Conservation (phyloP, 2,329 filamentous ascomycete genomes). For the Colletotrichum acutatum region DNA sequence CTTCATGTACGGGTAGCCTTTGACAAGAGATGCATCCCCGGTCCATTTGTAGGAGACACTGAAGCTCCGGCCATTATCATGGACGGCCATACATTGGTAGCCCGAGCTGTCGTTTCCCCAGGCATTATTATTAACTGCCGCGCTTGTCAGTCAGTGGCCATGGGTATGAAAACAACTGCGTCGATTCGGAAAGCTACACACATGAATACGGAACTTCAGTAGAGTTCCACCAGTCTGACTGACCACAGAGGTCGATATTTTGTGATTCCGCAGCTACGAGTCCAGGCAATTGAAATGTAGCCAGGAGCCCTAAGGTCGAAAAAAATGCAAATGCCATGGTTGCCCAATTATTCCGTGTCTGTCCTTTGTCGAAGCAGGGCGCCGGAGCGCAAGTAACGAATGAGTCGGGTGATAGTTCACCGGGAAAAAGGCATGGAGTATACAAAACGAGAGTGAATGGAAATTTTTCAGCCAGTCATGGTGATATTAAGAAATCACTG, state of each 20-base stretch:
- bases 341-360: not conserved
- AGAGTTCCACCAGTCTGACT: conserved; percentile 34
- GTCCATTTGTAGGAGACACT: conserved; percentile 32
- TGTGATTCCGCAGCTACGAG: not conserved
- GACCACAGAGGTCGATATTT: conserved; percentile 28
- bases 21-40: conserved; percentile 31
- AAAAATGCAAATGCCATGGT: conserved; percentile 11
- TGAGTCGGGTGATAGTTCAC: not conserved
- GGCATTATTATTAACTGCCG: conserved; percentile 30
- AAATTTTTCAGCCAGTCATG: not conserved
- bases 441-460: not conserved
- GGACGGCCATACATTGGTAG: conserved; percentile 30
- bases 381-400: not conserved
- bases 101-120: conserved; percentile 34
- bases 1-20: conserved; percentile 32
- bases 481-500: not conserved
- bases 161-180: not conserved
- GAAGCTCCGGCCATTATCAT: conserved; percentile 27
- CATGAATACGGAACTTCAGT: conserved; percentile 33
- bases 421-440: not conserved
- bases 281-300: conserved; percentile 6
- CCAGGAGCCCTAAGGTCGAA: not conserved
- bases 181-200: not conserved
- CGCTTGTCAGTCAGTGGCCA: not conserved
- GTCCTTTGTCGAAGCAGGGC: not conserved